Percentiles rank a stretch among this genome's conserved stretches.
These are phyloP conservation scores for Alternaria conjuncta DNA, from an alignment of 2,329 filamentous ascomycete species.

Conservation along the genomic window DNA sequence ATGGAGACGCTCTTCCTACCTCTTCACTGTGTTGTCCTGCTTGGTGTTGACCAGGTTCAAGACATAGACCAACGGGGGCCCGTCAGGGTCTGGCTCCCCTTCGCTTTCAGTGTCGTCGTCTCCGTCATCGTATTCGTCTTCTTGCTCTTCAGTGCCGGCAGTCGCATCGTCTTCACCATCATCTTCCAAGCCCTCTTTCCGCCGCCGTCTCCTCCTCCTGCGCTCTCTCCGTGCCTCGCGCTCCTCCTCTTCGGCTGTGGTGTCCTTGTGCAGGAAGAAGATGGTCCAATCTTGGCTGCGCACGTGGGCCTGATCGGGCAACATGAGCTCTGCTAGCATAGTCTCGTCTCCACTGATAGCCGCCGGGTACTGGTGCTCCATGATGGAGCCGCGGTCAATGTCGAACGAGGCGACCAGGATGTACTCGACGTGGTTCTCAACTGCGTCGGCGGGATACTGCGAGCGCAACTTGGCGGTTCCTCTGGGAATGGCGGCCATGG, in stretches of 20 bases:
- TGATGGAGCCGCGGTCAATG: conserved; percentile 92
- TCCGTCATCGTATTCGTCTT: conserved; percentile 52
- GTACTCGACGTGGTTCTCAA: conserved; percentile 95
- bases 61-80: conserved; percentile 93
- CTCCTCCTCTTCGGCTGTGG: conserved; percentile 78
- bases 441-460: conserved; percentile 56
- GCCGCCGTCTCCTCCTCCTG: conserved; percentile 58
- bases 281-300: conserved; percentile 98
- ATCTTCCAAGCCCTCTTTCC: conserved; percentile 51
- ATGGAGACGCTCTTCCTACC: conserved; percentile 47
- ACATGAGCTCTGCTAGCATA: conserved; percentile 97
- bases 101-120: conserved; percentile 60
- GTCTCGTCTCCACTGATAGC: conserved; percentile 96
- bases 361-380: conserved; percentile 97
- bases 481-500: not conserved
- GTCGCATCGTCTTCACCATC: conserved; percentile 48
- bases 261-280: conserved; percentile 97
- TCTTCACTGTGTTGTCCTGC: conserved; percentile 87
- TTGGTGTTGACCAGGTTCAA: conserved; percentile 98
- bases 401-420: conserved; percentile 97
- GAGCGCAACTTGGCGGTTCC: conserved; percentile 47
- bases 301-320: conserved; percentile 94
- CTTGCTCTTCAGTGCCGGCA: conserved; percentile 39
- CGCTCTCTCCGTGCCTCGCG: conserved; percentile 64
- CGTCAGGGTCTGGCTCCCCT: conserved; percentile 68